A percentile compares a stretch with the other conserved stretches of the same genome.
phyloP scores from a whole-genome alignment of 306 rosid species.

The Dryas octopetala region DNA sequence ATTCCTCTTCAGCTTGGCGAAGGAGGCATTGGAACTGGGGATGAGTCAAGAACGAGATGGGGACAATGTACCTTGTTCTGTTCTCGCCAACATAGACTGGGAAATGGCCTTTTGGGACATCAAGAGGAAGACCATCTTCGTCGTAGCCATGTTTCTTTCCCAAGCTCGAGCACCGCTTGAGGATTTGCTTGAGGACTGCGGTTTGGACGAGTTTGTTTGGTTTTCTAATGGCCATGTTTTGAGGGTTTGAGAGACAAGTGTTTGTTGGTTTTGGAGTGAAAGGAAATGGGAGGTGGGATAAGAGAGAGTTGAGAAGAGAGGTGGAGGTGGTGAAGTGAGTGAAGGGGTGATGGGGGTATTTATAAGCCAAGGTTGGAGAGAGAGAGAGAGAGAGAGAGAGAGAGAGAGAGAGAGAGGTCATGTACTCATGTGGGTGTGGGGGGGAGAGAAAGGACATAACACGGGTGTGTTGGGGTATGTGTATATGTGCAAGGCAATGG shows the following conservation, averaged over 20 bases:
- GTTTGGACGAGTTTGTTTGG: slow-evolving; percentile 65
- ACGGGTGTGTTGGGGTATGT: slow-evolving; percentile 64
- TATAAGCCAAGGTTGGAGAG: slow-evolving; percentile 32
- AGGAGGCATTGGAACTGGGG: slow-evolving; percentile 83
- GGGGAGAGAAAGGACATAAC: slow-evolving; percentile 41
- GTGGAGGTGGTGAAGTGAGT: slow-evolving; percentile 21
- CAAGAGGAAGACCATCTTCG: slow-evolving; percentile 61
- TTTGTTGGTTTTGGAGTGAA: not conserved
- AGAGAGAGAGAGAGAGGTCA: slow-evolving; percentile 11
- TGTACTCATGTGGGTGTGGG: slow-evolving; percentile 45
- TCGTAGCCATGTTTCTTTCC: slow-evolving; percentile 53
- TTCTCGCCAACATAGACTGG: slow-evolving; percentile 87
- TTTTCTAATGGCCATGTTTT: slow-evolving; percentile 70
- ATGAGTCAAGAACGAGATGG: slow-evolving; percentile 76
- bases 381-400: slow-evolving; percentile 19
- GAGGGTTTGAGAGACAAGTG: not conserved
- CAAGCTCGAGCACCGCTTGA: slow-evolving; percentile 76
- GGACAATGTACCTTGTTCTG: slow-evolving; percentile 76
- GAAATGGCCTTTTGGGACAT: slow-evolving; percentile 92
- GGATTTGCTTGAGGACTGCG: slow-evolving; percentile 73
- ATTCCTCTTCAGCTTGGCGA: slow-evolving; percentile 88
- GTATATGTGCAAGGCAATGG: slow-evolving; percentile 48
- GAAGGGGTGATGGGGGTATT: slow-evolving; percentile 42
- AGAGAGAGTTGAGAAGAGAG: not conserved
- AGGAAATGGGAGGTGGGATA: not conserved